phyloP scores from a whole-genome alignment of 768 basidiomycete genomes.

The Suillus clintonianus region DNA sequence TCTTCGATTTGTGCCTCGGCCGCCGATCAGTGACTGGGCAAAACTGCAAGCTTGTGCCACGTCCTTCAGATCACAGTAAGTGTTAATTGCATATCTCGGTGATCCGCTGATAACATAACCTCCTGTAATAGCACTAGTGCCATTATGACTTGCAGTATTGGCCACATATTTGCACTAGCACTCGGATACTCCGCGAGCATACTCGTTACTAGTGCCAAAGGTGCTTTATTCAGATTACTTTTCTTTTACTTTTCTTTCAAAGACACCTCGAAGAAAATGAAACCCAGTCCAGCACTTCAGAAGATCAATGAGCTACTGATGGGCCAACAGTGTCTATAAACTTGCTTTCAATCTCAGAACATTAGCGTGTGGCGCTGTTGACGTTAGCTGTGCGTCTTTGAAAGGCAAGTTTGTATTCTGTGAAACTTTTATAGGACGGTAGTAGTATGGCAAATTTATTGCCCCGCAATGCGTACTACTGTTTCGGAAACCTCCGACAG shows the following conservation, averaged over 20 bases:
- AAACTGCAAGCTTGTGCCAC: not conserved
- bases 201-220: not conserved
- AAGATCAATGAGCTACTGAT: not conserved
- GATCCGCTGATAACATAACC: not conserved
- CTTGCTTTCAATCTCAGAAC: no score
- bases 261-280: not conserved
- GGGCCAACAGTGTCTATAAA: no score
- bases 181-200: not conserved
- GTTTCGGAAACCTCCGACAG: not conserved
- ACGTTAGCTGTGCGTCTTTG: not conserved
- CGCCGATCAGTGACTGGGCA: not conserved
- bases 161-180: not conserved
- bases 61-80: not conserved
- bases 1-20: not conserved
- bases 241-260: not conserved
- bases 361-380: no score
- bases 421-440: no score
- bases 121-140: not conserved
- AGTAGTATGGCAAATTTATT: not conserved
- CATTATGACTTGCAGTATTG: not conserved
- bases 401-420: not conserved
- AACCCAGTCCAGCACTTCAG: not conserved
- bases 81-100: not conserved
- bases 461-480: not conserved
- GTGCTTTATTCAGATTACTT: no score